Evolutionary conservation across 2,329 filamentous ascomycete species (phyloP).

Genomic region (Phialocephala sp.): DNA sequence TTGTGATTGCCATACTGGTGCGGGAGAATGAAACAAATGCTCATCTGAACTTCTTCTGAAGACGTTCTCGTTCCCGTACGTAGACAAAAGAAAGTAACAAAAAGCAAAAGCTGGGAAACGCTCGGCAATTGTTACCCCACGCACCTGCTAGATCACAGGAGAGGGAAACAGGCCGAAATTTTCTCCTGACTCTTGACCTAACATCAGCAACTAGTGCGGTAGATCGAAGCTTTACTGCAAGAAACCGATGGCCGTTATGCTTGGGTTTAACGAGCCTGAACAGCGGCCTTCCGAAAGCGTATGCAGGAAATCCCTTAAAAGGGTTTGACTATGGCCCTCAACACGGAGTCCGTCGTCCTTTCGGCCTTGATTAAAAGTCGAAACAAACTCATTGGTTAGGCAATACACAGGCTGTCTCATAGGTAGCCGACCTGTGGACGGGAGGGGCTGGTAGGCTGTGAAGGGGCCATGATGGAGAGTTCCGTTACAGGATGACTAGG

Average conservation of each 20-base stretch:
- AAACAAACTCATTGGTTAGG: background rate
- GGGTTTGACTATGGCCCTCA: background rate
- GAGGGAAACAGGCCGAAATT: conserved; percentile 1
- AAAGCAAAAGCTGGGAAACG: background rate
- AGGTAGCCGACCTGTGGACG: background rate
- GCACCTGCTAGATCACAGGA: conserved; percentile 1
- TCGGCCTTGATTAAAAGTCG: background rate
- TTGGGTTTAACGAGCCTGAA: background rate
- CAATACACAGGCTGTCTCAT: background rate
- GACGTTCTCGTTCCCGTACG: background rate
- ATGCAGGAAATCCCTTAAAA: conserved; percentile 2
- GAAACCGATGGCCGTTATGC: background rate
- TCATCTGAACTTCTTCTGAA: conserved; percentile 9
- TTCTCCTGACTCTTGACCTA: background rate
- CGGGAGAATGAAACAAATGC: conserved; percentile 16
- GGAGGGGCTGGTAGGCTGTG: conserved; percentile 1
- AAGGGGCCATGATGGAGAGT: conserved; percentile 4
- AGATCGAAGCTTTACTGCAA: conserved; percentile 4
- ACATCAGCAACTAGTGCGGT: background rate
- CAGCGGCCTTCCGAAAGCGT: background rate
- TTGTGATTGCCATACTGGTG: conserved; percentile 19
- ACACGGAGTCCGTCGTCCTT: background rate
- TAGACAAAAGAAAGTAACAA: background rate
- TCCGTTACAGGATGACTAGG: background rate
- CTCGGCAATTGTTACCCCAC: conserved; percentile 2